Percentiles rank a stretch among this genome's conserved stretches.
phyloP scores from a whole-genome alignment of 176 grass and related monocot genomes.

The Oryza meyeriana region DNA sequence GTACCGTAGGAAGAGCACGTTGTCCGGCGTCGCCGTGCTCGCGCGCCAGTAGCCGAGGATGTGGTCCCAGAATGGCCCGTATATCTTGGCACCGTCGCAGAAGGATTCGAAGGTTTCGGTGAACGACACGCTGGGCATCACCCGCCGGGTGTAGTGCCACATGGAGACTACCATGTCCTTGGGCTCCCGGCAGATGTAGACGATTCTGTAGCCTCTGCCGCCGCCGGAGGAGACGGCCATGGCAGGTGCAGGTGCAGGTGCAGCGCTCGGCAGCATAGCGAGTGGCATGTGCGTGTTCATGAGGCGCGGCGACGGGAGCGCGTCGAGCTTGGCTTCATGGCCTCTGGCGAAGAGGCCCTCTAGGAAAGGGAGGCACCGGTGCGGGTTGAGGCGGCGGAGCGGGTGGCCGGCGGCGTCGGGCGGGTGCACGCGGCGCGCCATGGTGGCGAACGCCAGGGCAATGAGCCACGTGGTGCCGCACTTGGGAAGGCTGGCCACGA shows the following conservation, averaged over 20 bases:
- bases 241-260: too few species aligned
- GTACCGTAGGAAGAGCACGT: slow-evolving; percentile 37
- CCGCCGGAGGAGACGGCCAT: neutral
- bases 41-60: slow-evolving; percentile 27
- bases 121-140: neutral
- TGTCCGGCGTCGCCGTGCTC: neutral
- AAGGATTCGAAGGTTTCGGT: neutral
- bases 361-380: slow-evolving; percentile 1
- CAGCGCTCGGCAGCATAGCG: neutral
- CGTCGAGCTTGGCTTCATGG: neutral
- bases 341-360: neutral
- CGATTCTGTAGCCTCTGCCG: neutral
- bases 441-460: slow-evolving; percentile 27
- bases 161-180: neutral
- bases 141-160: neutral
- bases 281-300: slow-evolving; percentile 33
- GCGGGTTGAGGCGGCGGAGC: slow-evolving; percentile 21
- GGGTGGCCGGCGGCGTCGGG: neutral
- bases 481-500: slow-evolving; percentile 29
- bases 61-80: slow-evolving; percentile 37
- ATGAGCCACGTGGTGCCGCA: slow-evolving; percentile 42
- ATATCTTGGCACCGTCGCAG: neutral
- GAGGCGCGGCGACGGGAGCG: slow-evolving; percentile 27
- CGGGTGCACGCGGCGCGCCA: neutral
- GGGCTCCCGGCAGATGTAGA: slow-evolving; percentile 22